Conservation (phyloP, 108 stramenopile genomes). For the Ochromonas danica region DNA sequence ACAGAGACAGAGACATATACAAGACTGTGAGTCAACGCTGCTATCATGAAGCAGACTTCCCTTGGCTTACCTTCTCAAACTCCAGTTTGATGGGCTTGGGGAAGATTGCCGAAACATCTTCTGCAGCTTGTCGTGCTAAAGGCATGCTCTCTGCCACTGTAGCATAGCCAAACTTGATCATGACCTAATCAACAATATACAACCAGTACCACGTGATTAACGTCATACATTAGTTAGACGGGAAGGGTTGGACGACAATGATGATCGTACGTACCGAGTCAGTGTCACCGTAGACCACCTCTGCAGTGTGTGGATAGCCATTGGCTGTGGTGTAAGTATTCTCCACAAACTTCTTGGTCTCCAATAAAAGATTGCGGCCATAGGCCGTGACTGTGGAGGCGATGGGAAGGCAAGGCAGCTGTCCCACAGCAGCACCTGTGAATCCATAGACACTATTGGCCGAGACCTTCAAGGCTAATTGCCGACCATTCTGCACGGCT, state of each 20-base stretch:
- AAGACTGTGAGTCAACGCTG: not conserved
- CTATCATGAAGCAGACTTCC: not conserved
- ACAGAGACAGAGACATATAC: slow-evolving; percentile 42
- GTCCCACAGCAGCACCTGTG: slow-evolving; percentile 96
- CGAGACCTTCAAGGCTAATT: slow-evolving; percentile 91
- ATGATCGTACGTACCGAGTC: not conserved
- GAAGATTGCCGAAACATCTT: slow-evolving; percentile 87
- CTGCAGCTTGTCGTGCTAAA: slow-evolving; percentile 87
- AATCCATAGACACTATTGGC: slow-evolving; percentile 99
- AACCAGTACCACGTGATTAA: too few relatives aligned
- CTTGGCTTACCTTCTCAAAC: slow-evolving; percentile 99
- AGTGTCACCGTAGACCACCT: slow-evolving; percentile 45
- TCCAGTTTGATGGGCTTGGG: slow-evolving; percentile 78
- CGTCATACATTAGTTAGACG: too few relatives aligned
- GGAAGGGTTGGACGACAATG: too few relatives aligned
- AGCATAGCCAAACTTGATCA: slow-evolving; percentile 94
- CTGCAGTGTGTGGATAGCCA: slow-evolving; percentile 84
- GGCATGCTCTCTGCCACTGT: slow-evolving; percentile 90
- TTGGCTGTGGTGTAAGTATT: slow-evolving; percentile 84
- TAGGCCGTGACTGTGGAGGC: slow-evolving; percentile 94
- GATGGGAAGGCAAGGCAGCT: slow-evolving; percentile 95
- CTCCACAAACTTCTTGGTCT: slow-evolving; percentile 89
- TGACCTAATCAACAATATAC: slow-evolving; percentile 87
- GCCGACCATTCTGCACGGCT: slow-evolving; percentile 97
- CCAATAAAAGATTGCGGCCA: slow-evolving; percentile 84